Evolutionary conservation across 2,329 filamentous ascomycete species (phyloP), one percentile per base, ranked within the genome.

Genomic region (Neonectria faginata): DNA sequence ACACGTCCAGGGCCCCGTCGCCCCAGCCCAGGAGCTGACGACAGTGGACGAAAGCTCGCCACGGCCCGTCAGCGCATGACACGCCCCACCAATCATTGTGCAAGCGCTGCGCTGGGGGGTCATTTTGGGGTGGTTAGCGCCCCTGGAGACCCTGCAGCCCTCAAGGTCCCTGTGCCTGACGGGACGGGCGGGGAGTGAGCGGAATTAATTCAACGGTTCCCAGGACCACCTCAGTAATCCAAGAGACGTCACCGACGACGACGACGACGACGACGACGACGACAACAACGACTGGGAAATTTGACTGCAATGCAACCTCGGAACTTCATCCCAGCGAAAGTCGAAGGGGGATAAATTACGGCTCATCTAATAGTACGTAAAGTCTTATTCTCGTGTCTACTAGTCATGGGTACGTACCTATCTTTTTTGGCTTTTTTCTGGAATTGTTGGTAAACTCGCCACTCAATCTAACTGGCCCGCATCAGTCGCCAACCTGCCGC

Each of bases 81-180:
- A 29, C 56, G 36, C 56, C 51, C 51, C 61, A 44, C 61, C 61
- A 64, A 64, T 64, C 61, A 56, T 31, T 45, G 60, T 39, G 45
- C 53, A 25, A 57, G 53, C 47, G 60, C 47, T 45, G 25, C 22
- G 25, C 25, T 18, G 20, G 14, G 20, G 53, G 27, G 18, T 18
- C 39, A 18, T 42, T 20, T 42, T 20, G 20, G 25, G 33, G 45
- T 36, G 52, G 44, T 44, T 56, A 45, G 53, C 10, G 47, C 22
- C 52, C 42, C 27, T 41, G 50, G 54, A 48, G n/a, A 14, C 54
- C 54, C 60, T 25, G 48, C 41, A 25, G 42, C 18, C 50, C 50
- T 27, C n/a, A 31, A 45, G 36, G 60, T 51, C 42, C 60, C 60
- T 58, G 55, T 63, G 55, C 60, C 60, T 63, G 60, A 29, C 29